These are phyloP conservation scores for Lolium rigidum DNA, from an alignment of 176 grass and related monocot species.

Conservation along the genomic window DNA sequence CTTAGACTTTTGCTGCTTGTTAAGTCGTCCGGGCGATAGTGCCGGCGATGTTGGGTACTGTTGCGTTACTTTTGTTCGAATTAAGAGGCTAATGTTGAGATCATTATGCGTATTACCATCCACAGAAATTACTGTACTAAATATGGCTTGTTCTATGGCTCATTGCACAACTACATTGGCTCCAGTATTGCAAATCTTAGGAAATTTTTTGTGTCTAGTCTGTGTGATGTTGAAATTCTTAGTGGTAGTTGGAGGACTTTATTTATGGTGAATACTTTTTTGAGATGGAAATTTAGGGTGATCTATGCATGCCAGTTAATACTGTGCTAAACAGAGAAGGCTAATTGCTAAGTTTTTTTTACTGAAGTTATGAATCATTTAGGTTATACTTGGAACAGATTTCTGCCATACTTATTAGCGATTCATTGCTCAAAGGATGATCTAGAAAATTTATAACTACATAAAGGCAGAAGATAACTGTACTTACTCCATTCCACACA, in stretches of 20 bases:
- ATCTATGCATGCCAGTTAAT: not conserved
- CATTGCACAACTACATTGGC: not conserved
- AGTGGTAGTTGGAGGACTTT: not conserved
- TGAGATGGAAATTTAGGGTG: not conserved
- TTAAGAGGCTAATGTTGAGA: slow-evolving; percentile 5
- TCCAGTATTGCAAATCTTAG: not conserved
- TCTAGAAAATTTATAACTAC: not conserved
- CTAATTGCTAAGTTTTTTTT: not conserved
- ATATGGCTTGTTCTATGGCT: not conserved
- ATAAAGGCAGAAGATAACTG: not conserved
- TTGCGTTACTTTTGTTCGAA: not conserved
- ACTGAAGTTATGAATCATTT: not conserved
- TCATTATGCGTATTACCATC: not conserved
- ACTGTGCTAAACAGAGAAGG: not conserved
- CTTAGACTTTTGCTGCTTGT: not conserved
- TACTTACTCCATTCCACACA: not conserved
- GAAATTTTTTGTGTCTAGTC: not conserved
- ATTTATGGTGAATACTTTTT: not conserved
- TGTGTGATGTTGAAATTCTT: not conserved
- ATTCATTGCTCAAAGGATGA: slow-evolving; percentile 17
- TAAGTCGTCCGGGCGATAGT: not conserved
- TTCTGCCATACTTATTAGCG: not conserved
- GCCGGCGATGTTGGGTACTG: not conserved
- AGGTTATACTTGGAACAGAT: slow-evolving; percentile 10
- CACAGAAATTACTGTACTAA: not conserved